Evolutionary conservation across 163 green algal genomes (phyloP), one percentile per base, ranked within the genome.

Genomic region (Prototheca wickerhamii): DNA sequence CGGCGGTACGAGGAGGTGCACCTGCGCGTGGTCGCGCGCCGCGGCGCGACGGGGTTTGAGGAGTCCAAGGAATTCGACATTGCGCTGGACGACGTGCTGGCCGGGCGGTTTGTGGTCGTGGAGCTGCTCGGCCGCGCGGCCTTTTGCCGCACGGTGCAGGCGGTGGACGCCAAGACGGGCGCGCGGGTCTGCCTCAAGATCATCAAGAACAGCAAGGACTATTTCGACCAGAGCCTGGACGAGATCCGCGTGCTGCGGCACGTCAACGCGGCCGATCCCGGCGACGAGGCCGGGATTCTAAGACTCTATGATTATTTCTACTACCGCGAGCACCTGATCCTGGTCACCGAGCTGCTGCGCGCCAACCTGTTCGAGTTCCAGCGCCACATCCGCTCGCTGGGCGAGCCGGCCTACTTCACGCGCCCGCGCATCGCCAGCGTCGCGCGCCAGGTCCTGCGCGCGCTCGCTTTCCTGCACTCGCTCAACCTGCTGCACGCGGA

Each of bases 331-430:
- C 92, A 98, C 69, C 78, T 98, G 32, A 89, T 98, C 72, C 87
- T 98, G 31, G 90, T 97, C 40, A 95, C 83, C 63, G 92, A 98
- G 82, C 83, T 98, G 66, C 86, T 98, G 66, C 80, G 87, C 5
- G 87, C 88, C 67, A 98, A 98, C 74, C 78, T 98, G 75, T 98
- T 97, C 76, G 91, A 97, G 80, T 95, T 97, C 63, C 86, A 94
- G 61, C 95, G 92, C 78, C 92, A 95, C 82, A 91, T 95, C 70
- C 70, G 80, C 17, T 88, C 95, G 67, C 81, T 73, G 5, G 82
- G 84, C 1, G 84, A 90, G 20, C 76, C 84, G 55, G 76, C 77
- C 2, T 94, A 94, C 74, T 94, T 94, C 69, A 87, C 82, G 3
- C 69, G 86, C 59, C 61, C 72, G 0, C 76, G 81, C 42, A 63